These are phyloP conservation scores for Zygosaccharomyces bisporus DNA, from an alignment of 805 yeast genomes.

Conservation along the genomic window DNA sequence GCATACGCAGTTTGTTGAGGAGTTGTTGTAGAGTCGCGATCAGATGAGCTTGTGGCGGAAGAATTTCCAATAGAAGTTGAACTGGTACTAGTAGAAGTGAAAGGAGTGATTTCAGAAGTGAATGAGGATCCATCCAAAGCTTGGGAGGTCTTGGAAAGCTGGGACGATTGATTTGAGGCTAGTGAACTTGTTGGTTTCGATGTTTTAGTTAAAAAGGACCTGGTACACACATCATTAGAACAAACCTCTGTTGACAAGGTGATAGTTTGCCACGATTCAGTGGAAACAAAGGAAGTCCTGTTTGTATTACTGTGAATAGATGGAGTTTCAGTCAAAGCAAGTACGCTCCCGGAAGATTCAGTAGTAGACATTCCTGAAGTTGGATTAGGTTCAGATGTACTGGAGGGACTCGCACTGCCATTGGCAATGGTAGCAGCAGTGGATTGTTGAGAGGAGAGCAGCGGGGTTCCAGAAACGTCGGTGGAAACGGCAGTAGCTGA, in stretches of 20 bases:
- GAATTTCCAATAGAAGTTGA: background rate
- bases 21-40: background rate
- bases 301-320: background rate
- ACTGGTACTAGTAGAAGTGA: background rate
- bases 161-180: background rate
- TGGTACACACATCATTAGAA: conserved; percentile 11
- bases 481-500: no score
- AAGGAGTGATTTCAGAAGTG: background rate
- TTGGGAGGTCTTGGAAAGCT: background rate
- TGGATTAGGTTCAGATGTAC: background rate
- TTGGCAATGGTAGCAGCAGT: conserved; percentile 13
- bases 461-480: background rate
- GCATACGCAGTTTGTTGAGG: background rate
- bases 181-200: background rate
- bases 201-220: background rate
- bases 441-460: conserved; percentile 4
- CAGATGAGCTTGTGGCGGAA: background rate
- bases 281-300: background rate
- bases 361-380: conserved; percentile 1
- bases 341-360: background rate
- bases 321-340: background rate
- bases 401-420: no score
- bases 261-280: conserved; percentile 10
- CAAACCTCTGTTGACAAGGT: conserved; percentile 21
- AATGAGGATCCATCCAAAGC: background rate